Conservation (phyloP, 805 yeast species). For the Pichia scutulata region DNA sequence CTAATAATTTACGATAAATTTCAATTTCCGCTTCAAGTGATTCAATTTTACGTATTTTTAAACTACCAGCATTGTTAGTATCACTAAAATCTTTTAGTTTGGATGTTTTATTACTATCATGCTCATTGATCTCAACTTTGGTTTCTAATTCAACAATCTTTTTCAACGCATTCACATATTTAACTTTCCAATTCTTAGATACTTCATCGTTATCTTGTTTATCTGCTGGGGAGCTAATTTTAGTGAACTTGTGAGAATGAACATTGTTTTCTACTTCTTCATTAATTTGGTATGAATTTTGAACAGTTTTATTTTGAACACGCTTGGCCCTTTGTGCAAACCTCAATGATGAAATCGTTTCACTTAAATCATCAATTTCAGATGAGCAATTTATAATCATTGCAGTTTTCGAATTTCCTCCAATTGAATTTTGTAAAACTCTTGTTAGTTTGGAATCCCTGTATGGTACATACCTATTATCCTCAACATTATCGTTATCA, state of each 20-base stretch:
- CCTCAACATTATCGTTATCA: constrained; percentile 40
- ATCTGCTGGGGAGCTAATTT: background rate
- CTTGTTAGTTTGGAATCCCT: constrained; percentile 68
- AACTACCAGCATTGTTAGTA: background rate
- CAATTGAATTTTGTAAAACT: constrained; percentile 69
- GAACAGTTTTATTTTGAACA: background rate
- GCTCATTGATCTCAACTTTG: background rate
- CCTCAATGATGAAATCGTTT: constrained; percentile 64
- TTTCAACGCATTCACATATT: constrained; percentile 5
- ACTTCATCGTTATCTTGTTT: background rate
- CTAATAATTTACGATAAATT: constrained; percentile 5
- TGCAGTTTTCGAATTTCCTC: constrained; percentile 76
- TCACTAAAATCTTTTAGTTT: background rate
- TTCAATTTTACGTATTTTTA: background rate
- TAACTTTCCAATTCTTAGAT: constrained; percentile 1
- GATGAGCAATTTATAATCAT: constrained; percentile 71
- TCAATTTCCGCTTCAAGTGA: constrained; percentile 4
- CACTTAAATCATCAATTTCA: constrained; percentile 43
- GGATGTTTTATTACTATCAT: background rate
- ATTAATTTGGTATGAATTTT: background rate
- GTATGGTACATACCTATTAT: constrained; percentile 1
- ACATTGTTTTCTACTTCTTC: background rate
- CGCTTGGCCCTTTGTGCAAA: constrained; percentile 69
- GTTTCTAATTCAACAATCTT: constrained; percentile 7
- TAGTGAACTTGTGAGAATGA: background rate